Conservation (phyloP, 139 green algal genomes). For the Chlamydomonas sphaeroides region DNA sequence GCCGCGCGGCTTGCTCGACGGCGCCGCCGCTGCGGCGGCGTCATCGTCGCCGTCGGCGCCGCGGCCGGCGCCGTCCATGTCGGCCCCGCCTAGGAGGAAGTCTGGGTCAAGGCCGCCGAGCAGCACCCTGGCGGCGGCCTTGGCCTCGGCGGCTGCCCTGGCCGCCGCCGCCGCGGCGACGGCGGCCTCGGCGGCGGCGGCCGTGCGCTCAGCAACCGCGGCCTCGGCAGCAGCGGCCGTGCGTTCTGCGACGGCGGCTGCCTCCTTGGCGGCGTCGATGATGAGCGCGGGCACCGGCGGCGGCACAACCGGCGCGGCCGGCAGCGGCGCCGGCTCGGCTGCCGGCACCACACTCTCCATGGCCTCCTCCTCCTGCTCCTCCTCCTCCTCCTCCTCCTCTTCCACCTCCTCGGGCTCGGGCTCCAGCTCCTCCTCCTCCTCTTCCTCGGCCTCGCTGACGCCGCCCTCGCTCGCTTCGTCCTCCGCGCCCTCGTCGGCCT, state of each 20-base stretch:
- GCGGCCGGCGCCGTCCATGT: not conserved
- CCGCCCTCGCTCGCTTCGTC: not conserved
- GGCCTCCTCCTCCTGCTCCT: not conserved
- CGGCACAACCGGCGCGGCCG: not conserved
- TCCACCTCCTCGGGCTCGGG: not conserved
- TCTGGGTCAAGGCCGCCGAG: not conserved
- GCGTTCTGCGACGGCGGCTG: too few species aligned
- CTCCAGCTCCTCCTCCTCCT: not conserved
- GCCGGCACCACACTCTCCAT: not conserved
- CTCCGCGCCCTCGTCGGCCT: not conserved
- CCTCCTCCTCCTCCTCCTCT: not conserved
- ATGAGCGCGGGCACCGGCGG: not conserved
- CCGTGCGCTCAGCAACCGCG: too few species aligned
- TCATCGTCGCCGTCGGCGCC: not conserved
- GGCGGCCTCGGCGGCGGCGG: not conserved
- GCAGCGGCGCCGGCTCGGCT: not conserved
- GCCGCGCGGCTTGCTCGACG: slow-evolving; percentile 9
- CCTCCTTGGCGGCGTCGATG: not conserved
- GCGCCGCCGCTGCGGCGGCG: not conserved
- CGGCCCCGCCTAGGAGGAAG: too few species aligned
- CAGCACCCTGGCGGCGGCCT: not conserved
- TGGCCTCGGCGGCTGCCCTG: not conserved
- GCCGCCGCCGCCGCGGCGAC: not conserved
- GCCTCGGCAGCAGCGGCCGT: too few species aligned
- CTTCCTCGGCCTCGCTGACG: not conserved